These are phyloP conservation scores for Fusarium cicatricum DNA, from an alignment of 2,329 filamentous ascomycete genomes.

Conservation along the genomic window DNA sequence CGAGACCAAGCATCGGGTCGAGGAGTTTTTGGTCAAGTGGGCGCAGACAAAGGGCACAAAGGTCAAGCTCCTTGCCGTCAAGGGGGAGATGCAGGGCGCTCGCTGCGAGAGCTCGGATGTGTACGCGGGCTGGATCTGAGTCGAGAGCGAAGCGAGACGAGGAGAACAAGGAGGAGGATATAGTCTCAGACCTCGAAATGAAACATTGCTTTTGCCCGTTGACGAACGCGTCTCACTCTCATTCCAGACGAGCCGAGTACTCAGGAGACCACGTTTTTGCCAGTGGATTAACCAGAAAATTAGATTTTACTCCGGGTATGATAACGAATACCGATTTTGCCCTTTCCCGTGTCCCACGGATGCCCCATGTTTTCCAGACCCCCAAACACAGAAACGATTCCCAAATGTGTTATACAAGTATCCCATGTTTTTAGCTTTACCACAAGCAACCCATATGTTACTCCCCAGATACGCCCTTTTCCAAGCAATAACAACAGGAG, in stretches of 20 bases:
- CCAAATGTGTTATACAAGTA: constrained; percentile 17
- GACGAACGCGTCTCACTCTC: constrained; percentile 26
- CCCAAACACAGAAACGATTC: neutral
- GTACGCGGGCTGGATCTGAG: constrained; percentile 56
- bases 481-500: neutral
- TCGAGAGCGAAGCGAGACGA: neutral
- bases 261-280: neutral
- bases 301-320: constrained; percentile 32
- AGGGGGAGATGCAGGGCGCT: constrained; percentile 76
- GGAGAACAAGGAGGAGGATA: no score
- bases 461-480: constrained; percentile 21
- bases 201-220: constrained; percentile 18
- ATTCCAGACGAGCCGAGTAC: constrained; percentile 15
- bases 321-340: constrained; percentile 18
- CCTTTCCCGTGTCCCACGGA: constrained; percentile 15
- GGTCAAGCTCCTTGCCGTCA: constrained; percentile 74
- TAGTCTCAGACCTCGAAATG: constrained; percentile 27
- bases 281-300: constrained; percentile 18
- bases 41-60: constrained; percentile 64
- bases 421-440: constrained; percentile 6
- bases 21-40: constrained; percentile 72
- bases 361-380: constrained; percentile 13
- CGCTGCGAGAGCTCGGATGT: constrained; percentile 54
- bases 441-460: constrained; percentile 10
- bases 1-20: constrained; percentile 67